Evolutionary conservation across 306 rosid genomes (phyloP).

Genomic region (Argentina anserina): DNA sequence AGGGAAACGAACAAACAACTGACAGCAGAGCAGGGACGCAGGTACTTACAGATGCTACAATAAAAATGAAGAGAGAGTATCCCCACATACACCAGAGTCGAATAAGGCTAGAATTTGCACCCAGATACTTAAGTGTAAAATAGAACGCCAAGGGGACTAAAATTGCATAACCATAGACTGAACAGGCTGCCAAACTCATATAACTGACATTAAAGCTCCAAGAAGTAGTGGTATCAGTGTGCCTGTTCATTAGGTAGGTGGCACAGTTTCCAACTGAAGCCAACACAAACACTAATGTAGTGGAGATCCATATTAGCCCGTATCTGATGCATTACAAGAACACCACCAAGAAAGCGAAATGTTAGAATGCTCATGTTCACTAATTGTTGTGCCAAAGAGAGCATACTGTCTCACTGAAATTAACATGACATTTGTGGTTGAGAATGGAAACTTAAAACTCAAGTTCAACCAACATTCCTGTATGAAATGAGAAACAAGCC

Average conservation of each 20-base stretch:
- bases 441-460: conserved; percentile 8
- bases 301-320: conserved; percentile 91
- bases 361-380: conserved; percentile 17
- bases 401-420: neutral
- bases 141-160: conserved; percentile 84
- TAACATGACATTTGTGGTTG: neutral
- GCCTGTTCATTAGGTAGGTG: conserved; percentile 78
- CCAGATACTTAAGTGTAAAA: conserved; percentile 80
- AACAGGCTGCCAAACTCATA: conserved; percentile 68
- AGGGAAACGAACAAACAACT: neutral
- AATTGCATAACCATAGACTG: conserved; percentile 77
- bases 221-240: conserved; percentile 37
- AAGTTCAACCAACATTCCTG: neutral
- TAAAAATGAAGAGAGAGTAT: conserved; percentile 84
- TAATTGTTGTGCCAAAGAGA: conserved; percentile 12
- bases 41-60: conserved; percentile 73
- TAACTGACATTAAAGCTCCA: conserved; percentile 90
- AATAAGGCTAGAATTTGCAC: conserved; percentile 68
- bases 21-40: conserved; percentile 18
- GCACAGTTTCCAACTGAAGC: conserved; percentile 91
- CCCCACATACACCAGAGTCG: conserved; percentile 99
- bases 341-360: conserved; percentile 16
- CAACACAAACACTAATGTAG: conserved; percentile 84
- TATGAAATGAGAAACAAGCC: neutral
- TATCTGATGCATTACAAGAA: conserved; percentile 29